Evolutionary conservation across 2,329 filamentous ascomycete species (phyloP).

Genomic region (Pseudogymnoascus sp.): DNA sequence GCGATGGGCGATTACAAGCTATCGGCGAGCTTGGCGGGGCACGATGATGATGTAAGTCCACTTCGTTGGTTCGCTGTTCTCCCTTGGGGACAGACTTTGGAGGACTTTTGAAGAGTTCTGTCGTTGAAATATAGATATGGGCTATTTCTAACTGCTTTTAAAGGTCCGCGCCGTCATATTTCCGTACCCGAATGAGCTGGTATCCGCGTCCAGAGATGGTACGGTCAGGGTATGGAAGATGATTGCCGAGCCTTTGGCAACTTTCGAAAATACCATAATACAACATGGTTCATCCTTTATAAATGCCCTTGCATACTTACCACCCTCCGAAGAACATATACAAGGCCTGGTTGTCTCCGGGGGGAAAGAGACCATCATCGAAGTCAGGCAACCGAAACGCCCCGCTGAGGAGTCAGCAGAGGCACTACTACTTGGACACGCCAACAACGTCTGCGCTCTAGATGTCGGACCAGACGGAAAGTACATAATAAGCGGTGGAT

Average conservation of each 20-base stretch:
- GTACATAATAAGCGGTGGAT: conserved; percentile 83
- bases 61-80: neutral
- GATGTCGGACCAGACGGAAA: conserved; percentile 66
- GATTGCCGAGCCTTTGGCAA: conserved; percentile 55
- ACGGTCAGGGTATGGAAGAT: conserved; percentile 83
- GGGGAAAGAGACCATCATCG: conserved; percentile 87
- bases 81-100: neutral
- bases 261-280: conserved; percentile 70
- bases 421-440: conserved; percentile 77
- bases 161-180: conserved; percentile 85
- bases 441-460: conserved; percentile 79
- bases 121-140: neutral
- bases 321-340: conserved; percentile 55
- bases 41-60: conserved; percentile 80
- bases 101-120: neutral
- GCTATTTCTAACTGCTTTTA: conserved; percentile 13
- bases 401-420: conserved; percentile 70
- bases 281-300: conserved; percentile 79
- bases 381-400: conserved; percentile 68
- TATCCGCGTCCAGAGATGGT: conserved; percentile 87
- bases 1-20: conserved; percentile 82
- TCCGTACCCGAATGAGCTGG: conserved; percentile 60
- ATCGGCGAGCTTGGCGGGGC: conserved; percentile 79
- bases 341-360: conserved; percentile 80
- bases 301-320: conserved; percentile 74